Conservation (phyloP, 768 basidiomycete species). For the Lyophyllum semitale region DNA sequence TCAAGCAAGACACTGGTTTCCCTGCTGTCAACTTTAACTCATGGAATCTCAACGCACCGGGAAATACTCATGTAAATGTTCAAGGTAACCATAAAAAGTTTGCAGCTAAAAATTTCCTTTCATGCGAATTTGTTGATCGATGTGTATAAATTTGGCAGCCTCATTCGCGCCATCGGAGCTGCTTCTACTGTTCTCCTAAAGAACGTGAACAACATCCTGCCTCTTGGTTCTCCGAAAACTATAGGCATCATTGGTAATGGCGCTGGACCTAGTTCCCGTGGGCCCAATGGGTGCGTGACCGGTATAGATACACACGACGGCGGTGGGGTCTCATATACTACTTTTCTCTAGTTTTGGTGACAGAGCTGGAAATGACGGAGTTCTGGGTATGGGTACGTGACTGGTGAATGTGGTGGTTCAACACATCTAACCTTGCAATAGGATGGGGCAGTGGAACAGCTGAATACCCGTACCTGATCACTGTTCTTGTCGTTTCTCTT, state of each 20-base stretch:
- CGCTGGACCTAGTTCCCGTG: constrained; percentile 51
- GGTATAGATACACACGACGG: neutral
- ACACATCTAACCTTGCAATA: constrained; percentile 14
- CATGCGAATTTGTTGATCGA: neutral
- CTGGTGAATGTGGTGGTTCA: constrained; percentile 16
- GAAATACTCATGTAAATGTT: constrained; percentile 55
- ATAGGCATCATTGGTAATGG: constrained; percentile 63
- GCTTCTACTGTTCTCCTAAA: constrained; percentile 67
- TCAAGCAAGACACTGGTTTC: constrained; percentile 52
- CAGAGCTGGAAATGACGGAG: constrained; percentile 56
- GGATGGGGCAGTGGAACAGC: constrained; percentile 56
- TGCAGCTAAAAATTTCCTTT: constrained; percentile 1
- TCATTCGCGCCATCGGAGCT: constrained; percentile 61
- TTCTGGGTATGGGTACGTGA: constrained; percentile 62
- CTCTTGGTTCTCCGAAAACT: constrained; percentile 45
- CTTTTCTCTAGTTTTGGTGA: constrained; percentile 46
- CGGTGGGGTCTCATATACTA: neutral
- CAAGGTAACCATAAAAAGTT: constrained; percentile 55
- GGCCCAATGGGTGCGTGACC: constrained; percentile 52
- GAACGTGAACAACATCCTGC: constrained; percentile 46
- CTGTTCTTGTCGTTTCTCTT: constrained; percentile 28
- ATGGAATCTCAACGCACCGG: constrained; percentile 36
- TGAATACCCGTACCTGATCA: constrained; percentile 52
- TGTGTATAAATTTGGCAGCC: constrained; percentile 25
- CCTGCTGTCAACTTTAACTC: constrained; percentile 59